A percentile compares a stretch with the other conserved stretches of the same genome.
phyloP scores from a whole-genome alignment of 306 rosid genomes.

The Ormosia emarginata region DNA sequence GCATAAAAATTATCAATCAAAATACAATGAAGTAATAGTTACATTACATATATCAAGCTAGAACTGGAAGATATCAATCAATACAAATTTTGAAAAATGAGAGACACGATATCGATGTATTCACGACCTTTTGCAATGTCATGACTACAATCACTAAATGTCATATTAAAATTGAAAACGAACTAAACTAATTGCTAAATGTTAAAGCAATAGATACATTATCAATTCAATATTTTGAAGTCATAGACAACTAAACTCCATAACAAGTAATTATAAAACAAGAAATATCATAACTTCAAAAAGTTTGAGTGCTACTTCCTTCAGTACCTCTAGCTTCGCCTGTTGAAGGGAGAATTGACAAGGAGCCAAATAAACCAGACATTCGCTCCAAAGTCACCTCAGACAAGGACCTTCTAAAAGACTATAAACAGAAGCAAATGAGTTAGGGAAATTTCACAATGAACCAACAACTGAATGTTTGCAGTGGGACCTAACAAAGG shows the following conservation, averaged over 20 bases:
- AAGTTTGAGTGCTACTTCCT: not conserved
- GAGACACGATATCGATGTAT: not conserved
- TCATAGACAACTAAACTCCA: not conserved
- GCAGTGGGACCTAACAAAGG: not conserved
- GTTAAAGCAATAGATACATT: not conserved
- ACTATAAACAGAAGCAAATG: constrained; percentile 35
- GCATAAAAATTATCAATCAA: constrained; percentile 14
- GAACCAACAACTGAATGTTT: not conserved
- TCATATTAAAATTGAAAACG: not conserved
- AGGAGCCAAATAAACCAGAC: constrained; percentile 57
- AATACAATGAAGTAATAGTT: not conserved
- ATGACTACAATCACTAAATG: not conserved
- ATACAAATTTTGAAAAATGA: not conserved
- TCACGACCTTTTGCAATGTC: not conserved
- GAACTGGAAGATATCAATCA: not conserved
- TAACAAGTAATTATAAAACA: not conserved
- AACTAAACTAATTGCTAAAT: not conserved
- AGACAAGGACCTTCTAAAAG: constrained; percentile 57
- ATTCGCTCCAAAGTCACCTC: constrained; percentile 57
- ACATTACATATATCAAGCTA: not conserved
- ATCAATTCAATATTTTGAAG: not conserved
- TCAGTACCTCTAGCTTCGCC: constrained; percentile 49
- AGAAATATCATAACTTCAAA: not conserved
- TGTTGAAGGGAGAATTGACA: constrained; percentile 47
- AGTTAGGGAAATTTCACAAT: constrained; percentile 26